Evolutionary conservation across 371 early-diverging fungal genomes (phyloP).

Genomic region (Dipsacomyces acuminosporus): DNA sequence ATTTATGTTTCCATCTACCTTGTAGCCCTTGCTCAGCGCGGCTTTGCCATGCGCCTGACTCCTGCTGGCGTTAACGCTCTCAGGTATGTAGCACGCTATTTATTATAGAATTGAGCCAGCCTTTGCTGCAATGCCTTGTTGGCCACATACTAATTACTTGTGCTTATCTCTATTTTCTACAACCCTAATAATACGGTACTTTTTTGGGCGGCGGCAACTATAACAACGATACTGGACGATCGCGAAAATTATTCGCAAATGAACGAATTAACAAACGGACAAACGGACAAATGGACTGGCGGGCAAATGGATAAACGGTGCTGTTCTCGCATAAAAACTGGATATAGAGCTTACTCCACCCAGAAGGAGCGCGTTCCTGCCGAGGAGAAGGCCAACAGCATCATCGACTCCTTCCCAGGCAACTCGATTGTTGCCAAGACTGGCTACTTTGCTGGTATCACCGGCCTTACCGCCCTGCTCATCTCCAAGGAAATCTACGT

Average conservation of each 20-base stretch:
- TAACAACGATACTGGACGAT: too few species aligned
- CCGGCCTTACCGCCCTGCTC: slow-evolving; percentile 80
- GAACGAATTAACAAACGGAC: too few species aligned
- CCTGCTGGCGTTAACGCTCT: slow-evolving; percentile 37
- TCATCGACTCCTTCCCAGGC: slow-evolving; percentile 90
- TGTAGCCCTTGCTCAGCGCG: slow-evolving; percentile 45
- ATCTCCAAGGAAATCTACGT: slow-evolving; percentile 96
- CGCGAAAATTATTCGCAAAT: too few species aligned
- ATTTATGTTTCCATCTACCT: background rate
- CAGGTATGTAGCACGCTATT: slow-evolving; percentile 29
- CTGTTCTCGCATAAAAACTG: too few species aligned
- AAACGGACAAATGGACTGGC: too few species aligned
- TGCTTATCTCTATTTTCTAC: too few species aligned
- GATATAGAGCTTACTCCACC: slow-evolving; percentile 36
- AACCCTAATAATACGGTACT: too few species aligned
- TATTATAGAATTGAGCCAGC: too few species aligned
- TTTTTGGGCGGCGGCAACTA: too few species aligned
- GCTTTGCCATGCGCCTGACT: slow-evolving; percentile 37
- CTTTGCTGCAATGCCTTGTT: too few species aligned
- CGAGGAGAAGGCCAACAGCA: slow-evolving; percentile 68
- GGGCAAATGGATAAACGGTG: too few species aligned
- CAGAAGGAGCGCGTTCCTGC: slow-evolving; percentile 25
- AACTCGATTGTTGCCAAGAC: slow-evolving; percentile 85
- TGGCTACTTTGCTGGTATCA: slow-evolving; percentile 75
- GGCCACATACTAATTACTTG: too few species aligned